Conservation (phyloP, 495 filamentous ascomycete species). For the Neurospora sp. region DNA sequence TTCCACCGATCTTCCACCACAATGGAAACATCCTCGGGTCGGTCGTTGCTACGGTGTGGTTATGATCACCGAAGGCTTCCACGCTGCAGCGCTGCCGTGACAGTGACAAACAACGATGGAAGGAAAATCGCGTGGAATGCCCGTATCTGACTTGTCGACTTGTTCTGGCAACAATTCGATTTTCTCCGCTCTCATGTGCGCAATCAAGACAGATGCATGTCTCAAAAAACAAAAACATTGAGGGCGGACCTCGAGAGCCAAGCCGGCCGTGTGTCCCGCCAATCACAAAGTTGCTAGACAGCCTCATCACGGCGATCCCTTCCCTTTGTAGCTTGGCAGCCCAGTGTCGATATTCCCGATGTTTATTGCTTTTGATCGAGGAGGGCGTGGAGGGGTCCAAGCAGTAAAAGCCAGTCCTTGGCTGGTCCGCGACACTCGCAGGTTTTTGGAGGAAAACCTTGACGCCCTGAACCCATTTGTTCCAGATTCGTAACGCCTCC, state of each 20-base stretch:
- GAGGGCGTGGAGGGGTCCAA: not conserved
- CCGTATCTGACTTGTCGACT: not conserved
- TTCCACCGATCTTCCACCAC: not conserved
- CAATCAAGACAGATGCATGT: not conserved
- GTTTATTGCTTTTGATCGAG: not conserved
- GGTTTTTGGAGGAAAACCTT: not conserved
- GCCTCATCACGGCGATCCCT: constrained; percentile 1
- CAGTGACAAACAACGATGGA: not conserved
- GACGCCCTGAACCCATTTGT: not conserved
- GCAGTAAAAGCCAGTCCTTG: constrained; percentile 1
- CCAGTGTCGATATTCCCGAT: constrained; percentile 1
- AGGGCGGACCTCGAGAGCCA: not conserved
- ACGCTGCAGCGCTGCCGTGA: not conserved
- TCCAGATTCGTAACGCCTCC: not conserved
- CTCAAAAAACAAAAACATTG: not conserved
- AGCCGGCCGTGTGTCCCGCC: not conserved
- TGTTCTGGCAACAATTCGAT: not conserved
- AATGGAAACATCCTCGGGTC: not conserved
- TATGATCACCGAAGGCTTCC: not conserved
- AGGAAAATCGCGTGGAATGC: not conserved
- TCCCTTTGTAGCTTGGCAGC: not conserved
- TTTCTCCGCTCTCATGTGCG: not conserved
- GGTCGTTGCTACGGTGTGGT: not conserved
- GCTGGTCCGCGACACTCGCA: not conserved
- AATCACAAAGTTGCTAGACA: not conserved